A percentile compares a stretch with the other conserved stretches of the same genome.
Evolutionary conservation across 768 basidiomycete species (phyloP).

Genomic region (Phanerodontia chrysosporium): DNA sequence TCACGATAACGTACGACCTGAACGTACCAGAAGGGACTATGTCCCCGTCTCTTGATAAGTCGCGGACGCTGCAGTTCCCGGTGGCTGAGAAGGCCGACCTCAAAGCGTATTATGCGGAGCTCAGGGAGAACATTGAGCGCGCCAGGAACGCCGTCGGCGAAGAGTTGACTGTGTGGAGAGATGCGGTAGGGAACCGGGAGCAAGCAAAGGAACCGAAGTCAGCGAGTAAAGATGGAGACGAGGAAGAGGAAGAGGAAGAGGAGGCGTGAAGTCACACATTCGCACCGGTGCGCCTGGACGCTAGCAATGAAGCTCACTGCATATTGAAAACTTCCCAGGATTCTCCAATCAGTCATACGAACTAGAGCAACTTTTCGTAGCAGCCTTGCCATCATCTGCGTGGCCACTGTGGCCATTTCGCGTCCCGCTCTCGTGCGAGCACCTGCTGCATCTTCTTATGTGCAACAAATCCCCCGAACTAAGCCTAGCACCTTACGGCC

Average conservation of each 20-base stretch:
- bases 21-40: constrained; percentile 33
- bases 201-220: constrained; percentile 51
- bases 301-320: too few species aligned
- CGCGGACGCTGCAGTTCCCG: constrained; percentile 23
- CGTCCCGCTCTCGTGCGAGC: too few species aligned
- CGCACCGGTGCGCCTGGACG: background rate
- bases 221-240: constrained; percentile 34
- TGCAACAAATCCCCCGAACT: too few species aligned
- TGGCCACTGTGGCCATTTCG: too few species aligned
- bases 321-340: too few species aligned
- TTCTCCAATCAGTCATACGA: too few species aligned
- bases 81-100: constrained; percentile 14
- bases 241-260: constrained; percentile 46
- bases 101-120: constrained; percentile 44
- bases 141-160: constrained; percentile 56
- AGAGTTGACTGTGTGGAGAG: constrained; percentile 72
- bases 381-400: too few species aligned
- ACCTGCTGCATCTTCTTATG: too few species aligned
- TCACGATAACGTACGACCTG: constrained; percentile 42
- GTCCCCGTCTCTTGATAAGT: constrained; percentile 19
- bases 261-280: constrained; percentile 27
- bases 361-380: too few species aligned
- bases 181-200: constrained; percentile 65
- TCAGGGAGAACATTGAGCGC: constrained; percentile 45
- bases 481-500: too few species aligned